Evolutionary conservation across 352 stramenopile genomes (phyloP), one percentile per base, ranked within the genome.

Genomic region (Phytophthora citricola): DNA sequence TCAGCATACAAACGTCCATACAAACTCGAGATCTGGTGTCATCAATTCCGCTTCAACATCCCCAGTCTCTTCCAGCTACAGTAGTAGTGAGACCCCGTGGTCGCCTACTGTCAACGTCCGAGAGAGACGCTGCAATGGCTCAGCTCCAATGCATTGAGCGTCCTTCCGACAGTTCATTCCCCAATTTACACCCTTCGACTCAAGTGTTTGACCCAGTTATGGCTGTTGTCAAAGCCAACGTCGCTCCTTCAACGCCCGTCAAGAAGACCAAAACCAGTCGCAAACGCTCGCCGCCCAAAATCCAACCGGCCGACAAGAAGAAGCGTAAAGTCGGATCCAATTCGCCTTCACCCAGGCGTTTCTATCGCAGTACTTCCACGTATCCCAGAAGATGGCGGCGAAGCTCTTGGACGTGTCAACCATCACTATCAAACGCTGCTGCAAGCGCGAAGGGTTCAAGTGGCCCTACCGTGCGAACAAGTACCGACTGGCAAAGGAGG

Each of bases 21-120:
- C 3, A 22, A 20, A 49, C 10, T n/a, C 15, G 2, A 56, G 56
- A 64, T 69, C 70, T 78, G 53, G 70, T 63, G 70, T 69, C 70
- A 78, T 78, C 70, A 74, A 64, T 73, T 62, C 14, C 14, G 41
- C 64, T 74, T 77, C 65, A 77, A 73, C 24, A 51, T 52, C 39
- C 27, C 29, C 40, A 55, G 49, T 67, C 55, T 67, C 53, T 61
- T 53, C 36, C 17, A 45, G 38, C 6, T 29, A 74, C n/a, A 71
- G 55, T 71, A 58, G 55, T 75, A 68, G 67, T 75, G 69, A 73
- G 63, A 73, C 64, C 40, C 49, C 34, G 4, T 60, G 29, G 39
- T 66, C 67, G 36, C 44, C 32, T 48, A 31, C 40, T 60, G 38
- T 71, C 49, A 69, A 49, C 34, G 54, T 36, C 31, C 24, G 24